Conservation (phyloP, 2,329 filamentous ascomycete species). For the Cordyceps javanica region DNA sequence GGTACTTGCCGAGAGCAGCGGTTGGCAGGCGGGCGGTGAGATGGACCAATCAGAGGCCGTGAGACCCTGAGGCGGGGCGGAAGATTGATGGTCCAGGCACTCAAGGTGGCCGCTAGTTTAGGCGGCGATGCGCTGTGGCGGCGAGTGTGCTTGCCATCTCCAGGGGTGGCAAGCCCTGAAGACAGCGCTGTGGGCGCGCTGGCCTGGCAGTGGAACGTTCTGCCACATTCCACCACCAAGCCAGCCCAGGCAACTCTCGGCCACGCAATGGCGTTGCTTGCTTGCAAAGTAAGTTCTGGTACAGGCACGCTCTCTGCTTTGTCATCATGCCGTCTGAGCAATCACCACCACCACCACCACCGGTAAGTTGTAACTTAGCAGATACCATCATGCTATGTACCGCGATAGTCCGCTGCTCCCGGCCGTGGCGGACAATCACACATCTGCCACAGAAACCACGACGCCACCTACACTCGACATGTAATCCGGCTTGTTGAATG, state of each 20-base stretch:
- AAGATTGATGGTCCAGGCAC: slow-evolving; percentile 29
- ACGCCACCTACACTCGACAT: no score
- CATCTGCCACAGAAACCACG: no score
- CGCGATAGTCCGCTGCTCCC: no score
- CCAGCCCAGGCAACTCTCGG: slow-evolving; percentile 10
- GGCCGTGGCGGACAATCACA: not conserved
- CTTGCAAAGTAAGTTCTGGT: no score
- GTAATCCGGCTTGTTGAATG: no score
- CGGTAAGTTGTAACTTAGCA: no score
- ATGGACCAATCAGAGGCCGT: slow-evolving; percentile 30
- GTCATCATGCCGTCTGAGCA: not conserved
- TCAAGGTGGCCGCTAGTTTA: slow-evolving; percentile 19
- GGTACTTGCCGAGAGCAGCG: slow-evolving; percentile 8
- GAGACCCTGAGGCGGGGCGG: slow-evolving; percentile 25
- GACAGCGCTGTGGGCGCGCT: slow-evolving; percentile 6
- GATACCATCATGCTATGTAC: no score
- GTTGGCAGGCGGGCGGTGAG: slow-evolving; percentile 10
- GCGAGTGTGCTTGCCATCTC: not conserved
- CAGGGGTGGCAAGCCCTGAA: not conserved
- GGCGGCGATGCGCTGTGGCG: slow-evolving; percentile 7
- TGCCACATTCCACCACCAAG: slow-evolving; percentile 22
- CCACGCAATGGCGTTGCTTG: slow-evolving; percentile 12
- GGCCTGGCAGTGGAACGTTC: slow-evolving; percentile 25
- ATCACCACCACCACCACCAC: no score
- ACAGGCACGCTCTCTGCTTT: not conserved